These are phyloP conservation scores for Cyberlindnera saturnus DNA, from an alignment of 805 yeast species.

Conservation along the genomic window DNA sequence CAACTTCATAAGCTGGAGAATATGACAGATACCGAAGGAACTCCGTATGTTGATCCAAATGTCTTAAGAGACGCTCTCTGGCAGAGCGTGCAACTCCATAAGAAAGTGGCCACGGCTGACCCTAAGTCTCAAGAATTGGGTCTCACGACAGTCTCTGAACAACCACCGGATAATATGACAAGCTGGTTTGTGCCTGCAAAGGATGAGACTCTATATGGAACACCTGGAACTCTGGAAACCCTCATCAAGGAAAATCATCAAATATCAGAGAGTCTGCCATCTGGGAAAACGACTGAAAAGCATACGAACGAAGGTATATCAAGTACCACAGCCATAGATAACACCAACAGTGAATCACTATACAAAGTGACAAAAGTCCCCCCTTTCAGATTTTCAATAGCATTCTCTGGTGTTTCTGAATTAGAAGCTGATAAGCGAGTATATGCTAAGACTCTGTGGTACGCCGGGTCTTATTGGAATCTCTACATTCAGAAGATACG, in stretches of 20 bases:
- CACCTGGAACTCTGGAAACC: constrained; percentile 32
- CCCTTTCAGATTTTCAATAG: constrained; percentile 48
- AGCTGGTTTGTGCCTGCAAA: constrained; percentile 39
- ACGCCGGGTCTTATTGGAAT: constrained; percentile 59
- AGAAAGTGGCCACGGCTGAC: constrained; percentile 29
- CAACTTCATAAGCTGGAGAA: constrained; percentile 39
- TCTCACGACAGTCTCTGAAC: constrained; percentile 20
- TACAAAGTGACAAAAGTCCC: constrained; percentile 40
- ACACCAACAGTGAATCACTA: constrained; percentile 3
- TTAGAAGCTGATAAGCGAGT: constrained; percentile 40
- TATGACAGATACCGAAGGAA: constrained; percentile 30
- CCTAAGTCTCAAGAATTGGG: constrained; percentile 25
- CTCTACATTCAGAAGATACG: constrained; percentile 45
- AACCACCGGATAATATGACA: constrained; percentile 24
- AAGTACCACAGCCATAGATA: not conserved
- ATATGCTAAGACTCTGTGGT: constrained; percentile 49
- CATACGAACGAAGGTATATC: constrained; percentile 1
- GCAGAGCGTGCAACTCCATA: constrained; percentile 39
- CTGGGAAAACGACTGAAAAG: constrained; percentile 19
- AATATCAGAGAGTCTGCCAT: constrained; percentile 10
- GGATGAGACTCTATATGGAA: constrained; percentile 43
- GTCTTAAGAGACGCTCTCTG: constrained; percentile 43
- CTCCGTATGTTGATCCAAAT: constrained; percentile 31
- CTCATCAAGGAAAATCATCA: constrained; percentile 22
- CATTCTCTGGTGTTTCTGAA: constrained; percentile 42